These are phyloP conservation scores for Periconia sp. DNA, from an alignment of 2,329 filamentous ascomycete species.

Conservation along the genomic window DNA sequence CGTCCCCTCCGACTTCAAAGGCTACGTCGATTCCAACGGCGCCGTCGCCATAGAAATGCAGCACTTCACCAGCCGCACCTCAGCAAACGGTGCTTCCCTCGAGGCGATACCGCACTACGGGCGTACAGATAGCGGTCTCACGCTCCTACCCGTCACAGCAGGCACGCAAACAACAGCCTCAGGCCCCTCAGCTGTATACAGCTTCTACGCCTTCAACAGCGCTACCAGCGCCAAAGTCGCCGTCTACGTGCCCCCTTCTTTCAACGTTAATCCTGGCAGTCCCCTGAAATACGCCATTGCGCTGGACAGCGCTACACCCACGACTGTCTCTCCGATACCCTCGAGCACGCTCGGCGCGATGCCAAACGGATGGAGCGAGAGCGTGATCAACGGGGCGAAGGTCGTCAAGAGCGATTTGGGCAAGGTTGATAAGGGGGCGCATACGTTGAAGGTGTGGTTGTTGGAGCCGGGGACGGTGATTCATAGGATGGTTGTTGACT, in stretches of 20 bases:
- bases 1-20: constrained; percentile 22
- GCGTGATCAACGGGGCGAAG: constrained; percentile 57
- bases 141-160: constrained; percentile 20
- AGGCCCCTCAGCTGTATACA: constrained; percentile 22
- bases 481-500: constrained; percentile 23
- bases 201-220: constrained; percentile 22
- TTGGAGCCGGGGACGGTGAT: constrained; percentile 16
- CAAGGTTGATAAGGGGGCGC: constrained; percentile 22
- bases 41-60: constrained; percentile 27
- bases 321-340: constrained; percentile 32
- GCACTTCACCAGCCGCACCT: constrained; percentile 17
- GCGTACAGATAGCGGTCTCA: constrained; percentile 29
- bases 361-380: constrained; percentile 54
- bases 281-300: constrained; percentile 56
- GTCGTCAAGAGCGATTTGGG: constrained; percentile 42
- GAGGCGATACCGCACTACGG: constrained; percentile 31
- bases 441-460: constrained; percentile 47
- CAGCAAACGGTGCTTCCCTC: constrained; percentile 6
- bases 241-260: constrained; percentile 45
- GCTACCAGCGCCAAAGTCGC: constrained; percentile 28
- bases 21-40: constrained; percentile 28
- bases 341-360: constrained; percentile 37
- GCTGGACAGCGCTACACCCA: constrained; percentile 43
- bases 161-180: constrained; percentile 20
- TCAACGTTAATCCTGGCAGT: constrained; percentile 56